A percentile compares a stretch with the other conserved stretches of the same genome.
Evolutionary conservation across 345 rosid genomes (phyloP).

Genomic region (Pistacia atlantica): DNA sequence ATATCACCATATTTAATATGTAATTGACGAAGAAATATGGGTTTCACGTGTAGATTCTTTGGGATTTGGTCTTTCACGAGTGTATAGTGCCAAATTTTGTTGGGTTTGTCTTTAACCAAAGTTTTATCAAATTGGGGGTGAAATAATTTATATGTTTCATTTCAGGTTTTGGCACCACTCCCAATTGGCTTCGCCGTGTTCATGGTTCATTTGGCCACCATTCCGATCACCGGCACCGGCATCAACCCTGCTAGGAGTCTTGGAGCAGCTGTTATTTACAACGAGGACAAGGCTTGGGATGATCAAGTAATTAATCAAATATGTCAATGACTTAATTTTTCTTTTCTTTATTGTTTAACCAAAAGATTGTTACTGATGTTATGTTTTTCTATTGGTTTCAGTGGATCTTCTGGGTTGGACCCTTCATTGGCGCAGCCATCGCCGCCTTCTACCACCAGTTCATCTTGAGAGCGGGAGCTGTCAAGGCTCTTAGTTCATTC

Average conservation of each 20-base stretch:
- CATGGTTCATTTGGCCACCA: slow-evolving; percentile 92
- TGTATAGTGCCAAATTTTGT: not conserved
- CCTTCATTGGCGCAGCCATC: slow-evolving; percentile 83
- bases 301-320: slow-evolving; percentile 52
- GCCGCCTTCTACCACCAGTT: slow-evolving; percentile 90
- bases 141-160: too few relatives aligned
- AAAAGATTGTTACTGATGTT: not conserved
- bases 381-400: slow-evolving; percentile 19
- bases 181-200: slow-evolving; percentile 89
- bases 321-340: not conserved
- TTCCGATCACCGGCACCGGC: slow-evolving; percentile 87
- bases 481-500: slow-evolving; percentile 82
- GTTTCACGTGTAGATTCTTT: slow-evolving; percentile 8
- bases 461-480: slow-evolving; percentile 81
- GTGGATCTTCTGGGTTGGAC: slow-evolving; percentile 97
- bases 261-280: slow-evolving; percentile 82
- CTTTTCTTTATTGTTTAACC: not conserved
- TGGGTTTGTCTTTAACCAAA: too few relatives aligned
- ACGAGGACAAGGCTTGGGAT: slow-evolving; percentile 63
- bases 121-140: too few relatives aligned
- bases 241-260: slow-evolving; percentile 90
- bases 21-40: not conserved
- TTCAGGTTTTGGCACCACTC: slow-evolving; percentile 79
- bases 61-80: slow-evolving; percentile 4
- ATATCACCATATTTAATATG: not conserved